These are phyloP conservation scores for Colletotrichum eremochloae DNA, from an alignment of 2,329 filamentous ascomycete genomes.

Conservation along the genomic window DNA sequence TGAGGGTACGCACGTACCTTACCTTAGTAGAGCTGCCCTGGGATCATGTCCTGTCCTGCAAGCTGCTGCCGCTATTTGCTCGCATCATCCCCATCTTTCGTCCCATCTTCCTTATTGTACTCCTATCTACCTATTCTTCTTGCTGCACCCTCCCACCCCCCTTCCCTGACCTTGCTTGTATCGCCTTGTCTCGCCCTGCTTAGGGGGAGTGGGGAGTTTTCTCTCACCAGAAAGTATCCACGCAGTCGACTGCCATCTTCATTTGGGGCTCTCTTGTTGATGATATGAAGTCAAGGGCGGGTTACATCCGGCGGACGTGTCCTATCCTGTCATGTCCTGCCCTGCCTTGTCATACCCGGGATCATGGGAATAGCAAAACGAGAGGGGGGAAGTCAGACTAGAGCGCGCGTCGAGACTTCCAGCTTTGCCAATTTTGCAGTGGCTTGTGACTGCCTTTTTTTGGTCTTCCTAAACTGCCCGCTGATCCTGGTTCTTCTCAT, in stretches of 20 bases:
- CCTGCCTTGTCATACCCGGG: conserved; percentile 8
- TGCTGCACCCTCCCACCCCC: neutral
- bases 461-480: neutral
- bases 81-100: conserved; percentile 2
- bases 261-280: conserved; percentile 1
- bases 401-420: neutral
- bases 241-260: conserved; percentile 8
- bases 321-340: conserved; percentile 24
- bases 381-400: neutral
- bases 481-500: neutral
- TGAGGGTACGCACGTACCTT: conserved; percentile 27
- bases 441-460: no score
- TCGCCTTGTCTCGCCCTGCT: conserved; percentile 3
- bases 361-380: neutral
- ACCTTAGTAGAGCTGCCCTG: conserved; percentile 22
- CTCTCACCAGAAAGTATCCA: conserved; percentile 9
- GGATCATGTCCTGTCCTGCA: conserved; percentile 3
- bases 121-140: neutral
- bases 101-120: conserved; percentile 12
- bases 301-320: conserved; percentile 35
- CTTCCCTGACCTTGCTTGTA: conserved; percentile 1
- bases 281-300: conserved; percentile 22
- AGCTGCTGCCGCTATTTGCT: conserved; percentile 4
- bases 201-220: neutral
- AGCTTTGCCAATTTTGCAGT: neutral